Evolutionary conservation across 331 rosid species (phyloP), one percentile per base, ranked within the genome.

Genomic region (Pyrus hybrid): DNA sequence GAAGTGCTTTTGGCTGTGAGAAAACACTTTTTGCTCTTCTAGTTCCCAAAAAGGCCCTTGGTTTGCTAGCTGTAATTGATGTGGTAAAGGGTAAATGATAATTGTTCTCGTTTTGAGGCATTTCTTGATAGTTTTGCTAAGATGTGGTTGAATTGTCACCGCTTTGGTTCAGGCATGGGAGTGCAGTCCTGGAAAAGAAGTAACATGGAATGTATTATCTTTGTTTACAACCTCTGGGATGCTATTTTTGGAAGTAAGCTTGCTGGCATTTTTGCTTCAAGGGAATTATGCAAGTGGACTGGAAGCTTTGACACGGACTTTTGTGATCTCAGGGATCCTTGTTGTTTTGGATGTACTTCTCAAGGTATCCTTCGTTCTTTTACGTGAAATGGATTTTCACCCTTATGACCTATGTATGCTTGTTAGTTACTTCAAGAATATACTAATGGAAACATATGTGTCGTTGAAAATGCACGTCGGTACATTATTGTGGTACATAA

Each of bases 201-300:
- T 85, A 13, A 73, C 88, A 2, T 94, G 99, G 97, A 88, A 90
- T 87, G 70, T 91, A 79, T 70, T 94, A 30, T 86, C 99, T 58
- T 73, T 91, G 82, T 88, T 89, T 81, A 92, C 99, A 29, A 75
- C 93, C 68, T 91, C 96, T 2, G 99, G 97, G 77, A 90, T 94
- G 97, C 86, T 94, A 75, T 94, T 94, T 83, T 85, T 94, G 78
- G 99, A 94, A 92, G 93, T 94, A 47, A 94, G 99, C 85, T 87
- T 94, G 88, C 86, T 94, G 80, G 93, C 99, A 23, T 94, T 94
- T 88, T 84, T 94, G 71, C 86, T 91, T 67, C 93, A 94, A 82
- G 99, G 99, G 70, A 94, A 94, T 72, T 79, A 78, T 71, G 89
- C 87, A 10, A 85, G 89, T 71, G 93, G 95, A 17, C 66, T 80